phyloP scores from a whole-genome alignment of 345 rosid genomes.

The Triadica sebifera region DNA sequence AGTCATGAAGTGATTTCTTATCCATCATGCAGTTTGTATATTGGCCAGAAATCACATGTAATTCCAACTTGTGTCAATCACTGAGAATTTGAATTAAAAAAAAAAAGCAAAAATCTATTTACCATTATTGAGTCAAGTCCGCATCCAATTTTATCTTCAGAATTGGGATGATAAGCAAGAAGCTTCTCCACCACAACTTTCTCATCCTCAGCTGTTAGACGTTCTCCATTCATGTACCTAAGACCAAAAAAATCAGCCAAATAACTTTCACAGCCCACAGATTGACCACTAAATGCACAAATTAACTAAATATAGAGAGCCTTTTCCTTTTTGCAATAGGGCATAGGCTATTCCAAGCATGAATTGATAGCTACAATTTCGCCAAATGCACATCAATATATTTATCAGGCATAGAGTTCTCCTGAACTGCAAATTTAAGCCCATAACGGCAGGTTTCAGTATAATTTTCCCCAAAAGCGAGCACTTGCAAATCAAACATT shows the following conservation, averaged over 20 bases:
- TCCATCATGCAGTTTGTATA: too few relatives aligned
- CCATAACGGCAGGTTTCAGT: background rate
- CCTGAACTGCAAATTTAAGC: background rate
- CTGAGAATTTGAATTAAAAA: background rate
- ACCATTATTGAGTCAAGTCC: slow-evolving; percentile 81
- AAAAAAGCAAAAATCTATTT: slow-evolving; percentile 16
- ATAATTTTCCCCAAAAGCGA: background rate
- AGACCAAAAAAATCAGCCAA: slow-evolving; percentile 17
- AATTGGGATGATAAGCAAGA: slow-evolving; percentile 68
- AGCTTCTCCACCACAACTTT: slow-evolving; percentile 56
- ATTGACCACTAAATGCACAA: background rate
- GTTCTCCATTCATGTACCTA: slow-evolving; percentile 76
- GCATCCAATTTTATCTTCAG: slow-evolving; percentile 79
- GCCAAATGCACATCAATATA: background rate
- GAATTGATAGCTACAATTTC: too few relatives aligned
- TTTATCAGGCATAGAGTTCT: background rate
- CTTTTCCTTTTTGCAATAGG: background rate
- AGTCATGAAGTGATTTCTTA: background rate
- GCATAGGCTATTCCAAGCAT: background rate
- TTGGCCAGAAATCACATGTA: background rate
- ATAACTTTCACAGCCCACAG: background rate
- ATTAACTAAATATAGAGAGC: background rate
- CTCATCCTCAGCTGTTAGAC: slow-evolving; percentile 61
- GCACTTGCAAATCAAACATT: background rate
- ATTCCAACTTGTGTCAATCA: background rate